Evolutionary conservation across 305 asterid genomes (phyloP).

Genomic region (Stenogyne calaminthoides): DNA sequence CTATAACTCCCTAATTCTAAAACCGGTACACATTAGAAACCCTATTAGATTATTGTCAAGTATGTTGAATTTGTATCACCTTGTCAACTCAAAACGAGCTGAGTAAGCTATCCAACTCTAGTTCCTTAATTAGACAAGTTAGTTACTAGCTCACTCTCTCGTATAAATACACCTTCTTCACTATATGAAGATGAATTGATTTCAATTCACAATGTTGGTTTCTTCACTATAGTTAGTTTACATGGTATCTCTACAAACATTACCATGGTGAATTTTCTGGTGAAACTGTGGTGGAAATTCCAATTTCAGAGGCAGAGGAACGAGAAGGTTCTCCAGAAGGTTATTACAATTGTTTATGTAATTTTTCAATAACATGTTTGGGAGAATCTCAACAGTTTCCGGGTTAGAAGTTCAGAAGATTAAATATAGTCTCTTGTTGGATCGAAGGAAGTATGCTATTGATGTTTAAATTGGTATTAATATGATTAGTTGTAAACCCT

Average conservation of each 20-base stretch:
- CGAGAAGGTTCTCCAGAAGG: too few relatives aligned
- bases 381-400: background rate
- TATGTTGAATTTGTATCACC: background rate
- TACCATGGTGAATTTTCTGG: too few relatives aligned
- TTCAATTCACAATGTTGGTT: background rate
- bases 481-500: background rate
- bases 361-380: background rate
- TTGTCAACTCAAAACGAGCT: background rate
- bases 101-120: background rate
- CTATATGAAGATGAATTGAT: background rate
- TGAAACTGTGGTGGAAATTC: too few relatives aligned
- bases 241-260: background rate
- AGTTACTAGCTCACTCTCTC: background rate
- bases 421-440: background rate
- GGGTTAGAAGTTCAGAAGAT: background rate
- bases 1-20: background rate
- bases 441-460: background rate
- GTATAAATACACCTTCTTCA: background rate
- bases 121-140: background rate
- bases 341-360: background rate
- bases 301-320: too few relatives aligned
- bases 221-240: background rate
- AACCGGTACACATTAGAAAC: background rate
- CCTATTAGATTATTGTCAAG: background rate
- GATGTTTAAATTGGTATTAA: background rate